phyloP scores from a whole-genome alignment of 139 green algal genomes.

The Chloropicon primus region DNA sequence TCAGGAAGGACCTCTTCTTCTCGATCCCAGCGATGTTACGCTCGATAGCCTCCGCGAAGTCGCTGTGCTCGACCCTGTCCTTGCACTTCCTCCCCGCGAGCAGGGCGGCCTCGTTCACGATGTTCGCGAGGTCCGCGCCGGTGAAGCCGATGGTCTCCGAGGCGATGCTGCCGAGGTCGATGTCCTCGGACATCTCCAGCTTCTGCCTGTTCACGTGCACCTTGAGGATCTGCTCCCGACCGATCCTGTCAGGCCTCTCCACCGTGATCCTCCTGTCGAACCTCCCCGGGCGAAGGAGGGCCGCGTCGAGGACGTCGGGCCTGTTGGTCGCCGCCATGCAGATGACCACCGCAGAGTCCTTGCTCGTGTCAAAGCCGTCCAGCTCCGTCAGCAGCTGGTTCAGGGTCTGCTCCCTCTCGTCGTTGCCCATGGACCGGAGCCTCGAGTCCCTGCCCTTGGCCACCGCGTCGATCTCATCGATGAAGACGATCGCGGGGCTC shows the following conservation, averaged over 20 bases:
- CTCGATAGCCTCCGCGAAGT: constrained; percentile 23
- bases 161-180: constrained; percentile 24
- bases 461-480: constrained; percentile 88
- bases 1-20: constrained; percentile 73
- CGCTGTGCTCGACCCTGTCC: not conserved
- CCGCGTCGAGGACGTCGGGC: constrained; percentile 73
- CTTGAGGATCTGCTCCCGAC: constrained; percentile 51
- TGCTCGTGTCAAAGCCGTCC: constrained; percentile 55
- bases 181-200: constrained; percentile 31
- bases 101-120: constrained; percentile 41
- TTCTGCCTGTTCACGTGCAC: constrained; percentile 42
- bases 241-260: constrained; percentile 54
- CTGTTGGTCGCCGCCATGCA: constrained; percentile 90
- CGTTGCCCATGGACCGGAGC: constrained; percentile 53
- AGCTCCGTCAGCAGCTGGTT: constrained; percentile 86
- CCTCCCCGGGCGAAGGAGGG: constrained; percentile 63
- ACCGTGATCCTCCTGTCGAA: constrained; percentile 69
- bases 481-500: constrained; percentile 81
- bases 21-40: constrained; percentile 54
- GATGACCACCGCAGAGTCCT: constrained; percentile 48
- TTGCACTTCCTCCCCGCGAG: constrained; percentile 31
- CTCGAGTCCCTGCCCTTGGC: constrained; percentile 59
- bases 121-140: constrained; percentile 60
- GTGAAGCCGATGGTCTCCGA: constrained; percentile 51
- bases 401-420: constrained; percentile 82